Evolutionary conservation across 768 basidiomycete species (phyloP).

Genomic region (Hygrocybe punicea): DNA sequence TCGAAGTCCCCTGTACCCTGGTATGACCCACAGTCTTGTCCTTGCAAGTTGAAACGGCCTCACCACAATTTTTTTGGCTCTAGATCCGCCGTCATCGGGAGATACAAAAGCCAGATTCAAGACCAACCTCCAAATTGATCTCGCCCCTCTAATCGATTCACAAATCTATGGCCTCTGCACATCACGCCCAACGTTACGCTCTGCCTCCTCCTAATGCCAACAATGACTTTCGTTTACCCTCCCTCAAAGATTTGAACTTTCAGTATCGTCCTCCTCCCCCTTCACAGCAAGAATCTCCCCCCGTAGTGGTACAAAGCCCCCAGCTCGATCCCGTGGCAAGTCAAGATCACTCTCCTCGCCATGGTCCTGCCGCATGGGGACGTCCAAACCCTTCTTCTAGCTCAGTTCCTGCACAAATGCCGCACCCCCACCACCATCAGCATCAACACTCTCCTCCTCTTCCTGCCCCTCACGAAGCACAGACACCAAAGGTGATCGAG

Average conservation of each 20-base stretch:
- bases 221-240: slow-evolving; percentile 55
- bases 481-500: slow-evolving; percentile 31
- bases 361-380: slow-evolving; percentile 32
- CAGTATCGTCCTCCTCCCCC: slow-evolving; percentile 36
- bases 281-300: slow-evolving; percentile 30
- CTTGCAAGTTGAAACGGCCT: too few species aligned
- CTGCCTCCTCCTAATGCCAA: too few species aligned
- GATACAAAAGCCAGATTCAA: slow-evolving; percentile 47
- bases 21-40: too few species aligned
- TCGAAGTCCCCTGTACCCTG: too few species aligned
- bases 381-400: slow-evolving; percentile 16
- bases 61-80: slow-evolving; percentile 7
- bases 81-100: slow-evolving; percentile 69
- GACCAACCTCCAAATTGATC: slow-evolving; percentile 30
- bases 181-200: slow-evolving; percentile 30
- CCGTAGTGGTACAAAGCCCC: slow-evolving; percentile 16
- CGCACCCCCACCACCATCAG: slow-evolving; percentile 30
- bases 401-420: slow-evolving; percentile 15
- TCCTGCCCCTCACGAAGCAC: slow-evolving; percentile 6
- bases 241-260: slow-evolving; percentile 73
- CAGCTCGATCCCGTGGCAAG: slow-evolving; percentile 5
- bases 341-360: slow-evolving; percentile 15
- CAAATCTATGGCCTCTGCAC: slow-evolving; percentile 48
- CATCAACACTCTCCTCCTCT: slow-evolving; percentile 50
- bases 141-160: slow-evolving; percentile 12